Evolutionary conservation across 805 yeast species (phyloP).

Genomic region (Candida glaebosa): DNA sequence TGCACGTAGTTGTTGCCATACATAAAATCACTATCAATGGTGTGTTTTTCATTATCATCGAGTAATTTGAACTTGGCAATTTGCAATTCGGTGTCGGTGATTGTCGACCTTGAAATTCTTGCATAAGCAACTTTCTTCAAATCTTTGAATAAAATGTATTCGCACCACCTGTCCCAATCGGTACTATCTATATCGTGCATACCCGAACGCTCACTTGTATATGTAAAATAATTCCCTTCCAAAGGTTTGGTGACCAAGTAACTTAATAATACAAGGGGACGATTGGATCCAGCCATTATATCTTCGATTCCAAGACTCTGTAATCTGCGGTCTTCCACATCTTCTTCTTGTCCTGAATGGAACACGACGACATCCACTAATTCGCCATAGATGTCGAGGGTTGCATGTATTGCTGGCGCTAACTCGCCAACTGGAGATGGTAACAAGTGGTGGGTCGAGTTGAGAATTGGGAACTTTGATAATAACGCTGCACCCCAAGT

Average conservation of each 20-base stretch:
- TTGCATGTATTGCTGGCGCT: constrained; percentile 98
- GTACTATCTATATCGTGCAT: constrained; percentile 92
- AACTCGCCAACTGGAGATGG: constrained; percentile 98
- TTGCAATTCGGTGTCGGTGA: constrained; percentile 96
- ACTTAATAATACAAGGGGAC: constrained; percentile 85
- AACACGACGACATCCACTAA: constrained; percentile 89
- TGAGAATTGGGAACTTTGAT: constrained; percentile 90
- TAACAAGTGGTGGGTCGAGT: constrained; percentile 84
- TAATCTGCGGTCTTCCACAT: constrained; percentile 84
- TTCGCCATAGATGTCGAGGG: constrained; percentile 85
- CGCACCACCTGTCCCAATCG: constrained; percentile 99
- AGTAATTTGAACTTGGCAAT: constrained; percentile 83
- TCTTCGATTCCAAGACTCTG: constrained; percentile 75
- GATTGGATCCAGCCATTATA: constrained; percentile 75
- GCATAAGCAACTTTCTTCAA: constrained; percentile 90
- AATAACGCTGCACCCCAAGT: constrained; percentile 96
- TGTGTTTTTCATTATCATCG: constrained; percentile 29
- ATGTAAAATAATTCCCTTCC: constrained; percentile 87
- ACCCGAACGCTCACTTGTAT: constrained; percentile 77
- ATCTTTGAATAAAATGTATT: constrained; percentile 85
- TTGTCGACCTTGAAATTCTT: constrained; percentile 85
- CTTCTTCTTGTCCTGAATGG: constrained; percentile 98
- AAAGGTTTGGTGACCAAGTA: constrained; percentile 86
- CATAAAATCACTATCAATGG: constrained; percentile 31
- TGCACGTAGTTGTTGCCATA: constrained; percentile 56